Conservation (phyloP, 306 rosid genomes). For the Begonia peltatifolia region DNA sequence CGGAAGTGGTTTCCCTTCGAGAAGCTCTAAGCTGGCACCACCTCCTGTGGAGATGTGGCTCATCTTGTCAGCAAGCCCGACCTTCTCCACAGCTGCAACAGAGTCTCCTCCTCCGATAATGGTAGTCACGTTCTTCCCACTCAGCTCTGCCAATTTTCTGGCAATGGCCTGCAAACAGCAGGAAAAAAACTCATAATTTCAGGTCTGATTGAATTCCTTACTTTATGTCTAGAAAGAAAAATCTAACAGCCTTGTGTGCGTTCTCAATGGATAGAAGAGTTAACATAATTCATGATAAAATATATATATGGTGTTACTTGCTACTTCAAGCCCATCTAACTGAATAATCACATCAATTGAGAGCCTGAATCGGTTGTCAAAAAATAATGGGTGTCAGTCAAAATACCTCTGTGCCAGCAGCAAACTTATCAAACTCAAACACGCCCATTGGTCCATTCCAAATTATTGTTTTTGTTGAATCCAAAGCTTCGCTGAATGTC, state of each 20-base stretch:
- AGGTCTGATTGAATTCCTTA: too few species aligned
- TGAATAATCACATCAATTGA: too few species aligned
- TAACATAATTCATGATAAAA: too few species aligned
- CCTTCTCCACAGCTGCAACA: conserved; percentile 96
- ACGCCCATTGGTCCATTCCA: conserved; percentile 99
- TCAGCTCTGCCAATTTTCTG: conserved; percentile 72
- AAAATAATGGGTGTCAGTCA: too few species aligned
- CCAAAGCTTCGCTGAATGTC: conserved; percentile 58
- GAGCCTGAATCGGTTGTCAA: too few species aligned
- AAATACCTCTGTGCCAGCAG: conserved; percentile 74
- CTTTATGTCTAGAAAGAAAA: too few species aligned
- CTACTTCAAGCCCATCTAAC: too few species aligned
- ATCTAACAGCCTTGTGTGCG: too few species aligned
- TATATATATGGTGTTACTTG: too few species aligned
- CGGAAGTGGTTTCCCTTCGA: conserved; percentile 89
- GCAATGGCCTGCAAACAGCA: conserved; percentile 46
- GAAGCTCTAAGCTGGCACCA: conserved; percentile 99
- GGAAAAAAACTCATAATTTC: not conserved
- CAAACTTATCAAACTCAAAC: conserved; percentile 82
- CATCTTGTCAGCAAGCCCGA: conserved; percentile 86
- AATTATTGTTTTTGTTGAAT: conserved; percentile 53
- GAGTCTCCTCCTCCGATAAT: conserved; percentile 98
- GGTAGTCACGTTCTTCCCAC: conserved; percentile 79
- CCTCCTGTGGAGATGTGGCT: conserved; percentile 97
- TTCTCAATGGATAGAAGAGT: too few species aligned